Base-by-base conservation (phyloP, 2,329 filamentous ascomycete genomes). In the Hypoxylon sp. region DNA sequence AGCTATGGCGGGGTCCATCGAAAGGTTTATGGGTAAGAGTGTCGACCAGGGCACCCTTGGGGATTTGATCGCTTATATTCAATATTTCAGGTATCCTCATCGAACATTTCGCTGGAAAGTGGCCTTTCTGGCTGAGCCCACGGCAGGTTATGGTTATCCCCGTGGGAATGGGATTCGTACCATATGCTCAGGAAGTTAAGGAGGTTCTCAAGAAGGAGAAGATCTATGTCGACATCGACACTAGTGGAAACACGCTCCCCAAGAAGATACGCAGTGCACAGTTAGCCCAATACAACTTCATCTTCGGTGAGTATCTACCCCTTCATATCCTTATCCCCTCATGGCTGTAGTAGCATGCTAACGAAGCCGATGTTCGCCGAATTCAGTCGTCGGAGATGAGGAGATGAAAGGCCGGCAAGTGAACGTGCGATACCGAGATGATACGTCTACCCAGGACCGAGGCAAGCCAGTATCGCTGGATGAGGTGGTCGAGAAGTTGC, bases 61-160 rank as follows among this genome's bases (percentile, higher is more conserved):
- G 30, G 13, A 56, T 27, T 17, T 27, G 14, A 48, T 46, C 13
- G 35, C 54, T 68, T 2, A 61, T 54, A 22, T 51, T 60, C 1
- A 54, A 7, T 8, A 13, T 10, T 44, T 42, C 22, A 71, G 68
- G 89, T 72, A 94, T 95, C 72, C 85, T 95, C 68, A 92, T 89
- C 50, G 93, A 96, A 85, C 93, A 95, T 81, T 95, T 94, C 78
- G 92, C 87, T 61, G 93, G 93, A 75, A 94, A 94, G 83, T 96
- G 93, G 93, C 93, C 93, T 1, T 94, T 95, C 86, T 96, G 93
- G 93, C 83, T 96, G 69, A 93, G 90, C 74, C 93, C 92, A n/a
- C 88, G 93, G 57, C 93, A 96, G 81, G 89, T 96, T 71, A 85
- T 92, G 74, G 88, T 96, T 71, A 90, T 95, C 69, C 92, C 92